phyloP scores from a whole-genome alignment of 2,329 filamentous ascomycete species.

The Dactylellina haptotyla region DNA sequence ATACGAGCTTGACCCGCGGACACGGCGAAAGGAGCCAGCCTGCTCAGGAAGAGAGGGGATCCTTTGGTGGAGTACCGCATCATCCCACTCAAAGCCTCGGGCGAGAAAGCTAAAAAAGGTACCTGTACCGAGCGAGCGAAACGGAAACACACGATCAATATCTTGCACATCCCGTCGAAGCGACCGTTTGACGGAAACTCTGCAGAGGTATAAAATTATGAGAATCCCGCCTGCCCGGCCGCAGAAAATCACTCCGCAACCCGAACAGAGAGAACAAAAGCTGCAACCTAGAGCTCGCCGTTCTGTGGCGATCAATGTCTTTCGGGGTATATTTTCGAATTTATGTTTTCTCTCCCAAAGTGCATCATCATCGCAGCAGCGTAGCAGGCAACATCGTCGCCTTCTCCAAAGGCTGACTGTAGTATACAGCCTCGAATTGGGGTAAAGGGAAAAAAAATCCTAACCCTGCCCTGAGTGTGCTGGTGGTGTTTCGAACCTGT shows the following conservation, averaged over 20 bases:
- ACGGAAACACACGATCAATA: not conserved
- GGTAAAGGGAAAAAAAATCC: not conserved
- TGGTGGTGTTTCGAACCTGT: not conserved
- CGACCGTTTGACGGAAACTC: not conserved
- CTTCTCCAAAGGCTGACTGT: not conserved
- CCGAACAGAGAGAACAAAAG: too few relatives aligned
- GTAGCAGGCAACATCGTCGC: conserved; percentile 1
- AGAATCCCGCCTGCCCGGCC: not conserved
- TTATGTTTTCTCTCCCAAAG: too few relatives aligned
- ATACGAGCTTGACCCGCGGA: not conserved
- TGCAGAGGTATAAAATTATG: not conserved
- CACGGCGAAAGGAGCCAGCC: not conserved
- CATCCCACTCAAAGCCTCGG: not conserved
- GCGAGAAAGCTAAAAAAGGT: not conserved
- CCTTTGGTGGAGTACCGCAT: not conserved
- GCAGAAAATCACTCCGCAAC: not conserved
- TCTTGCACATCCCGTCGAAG: not conserved
- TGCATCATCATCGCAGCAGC: not conserved
- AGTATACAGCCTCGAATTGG: not conserved
- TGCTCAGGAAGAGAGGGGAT: not conserved
- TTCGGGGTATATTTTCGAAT: too few relatives aligned
- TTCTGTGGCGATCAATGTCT: not conserved
- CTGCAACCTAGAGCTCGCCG: not conserved
- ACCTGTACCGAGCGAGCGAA: not conserved
- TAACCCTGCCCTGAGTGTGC: not conserved